Conservation (phyloP, 2,329 filamentous ascomycete genomes). For the Penicillium thymicola region DNA sequence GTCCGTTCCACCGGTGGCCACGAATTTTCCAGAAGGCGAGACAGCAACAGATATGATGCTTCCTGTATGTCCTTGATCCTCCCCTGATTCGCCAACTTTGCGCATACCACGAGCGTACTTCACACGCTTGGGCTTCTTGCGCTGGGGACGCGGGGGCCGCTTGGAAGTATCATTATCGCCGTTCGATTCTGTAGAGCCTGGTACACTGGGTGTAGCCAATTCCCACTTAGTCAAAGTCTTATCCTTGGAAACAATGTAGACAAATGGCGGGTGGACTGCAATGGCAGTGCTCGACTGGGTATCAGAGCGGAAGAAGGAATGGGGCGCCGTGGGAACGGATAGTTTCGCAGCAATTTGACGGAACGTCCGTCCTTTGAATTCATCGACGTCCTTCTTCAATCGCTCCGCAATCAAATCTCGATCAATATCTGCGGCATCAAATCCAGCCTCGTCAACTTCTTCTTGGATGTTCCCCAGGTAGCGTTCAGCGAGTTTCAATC, state of each 20-base stretch:
- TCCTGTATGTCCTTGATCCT: constrained; percentile 70
- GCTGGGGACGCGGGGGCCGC: constrained; percentile 52
- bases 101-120: constrained; percentile 50
- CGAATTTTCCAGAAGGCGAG: constrained; percentile 82
- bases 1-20: constrained; percentile 86
- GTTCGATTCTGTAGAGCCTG: constrained; percentile 51
- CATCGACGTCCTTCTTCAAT: constrained; percentile 85
- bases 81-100: constrained; percentile 37
- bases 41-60: constrained; percentile 81
- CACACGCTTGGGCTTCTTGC: constrained; percentile 45
- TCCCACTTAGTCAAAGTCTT: constrained; percentile 84
- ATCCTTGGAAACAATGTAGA: constrained; percentile 88
- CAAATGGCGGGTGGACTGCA: constrained; percentile 72
- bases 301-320: constrained; percentile 74
- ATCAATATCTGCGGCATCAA: constrained; percentile 92
- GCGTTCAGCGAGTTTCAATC: constrained; percentile 81
- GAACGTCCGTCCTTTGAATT: constrained; percentile 87
- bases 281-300: constrained; percentile 75
- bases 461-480: constrained; percentile 88
- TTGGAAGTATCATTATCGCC: constrained; percentile 60
- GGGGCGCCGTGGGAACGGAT: constrained; percentile 63
- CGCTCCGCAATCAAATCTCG: constrained; percentile 86
- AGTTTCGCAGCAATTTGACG: constrained; percentile 72
- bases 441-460: constrained; percentile 79
- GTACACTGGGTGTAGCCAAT: constrained; percentile 53